phyloP scores from a whole-genome alignment of 73 alveolate genomes.

The Paraurostyla sp. region DNA sequence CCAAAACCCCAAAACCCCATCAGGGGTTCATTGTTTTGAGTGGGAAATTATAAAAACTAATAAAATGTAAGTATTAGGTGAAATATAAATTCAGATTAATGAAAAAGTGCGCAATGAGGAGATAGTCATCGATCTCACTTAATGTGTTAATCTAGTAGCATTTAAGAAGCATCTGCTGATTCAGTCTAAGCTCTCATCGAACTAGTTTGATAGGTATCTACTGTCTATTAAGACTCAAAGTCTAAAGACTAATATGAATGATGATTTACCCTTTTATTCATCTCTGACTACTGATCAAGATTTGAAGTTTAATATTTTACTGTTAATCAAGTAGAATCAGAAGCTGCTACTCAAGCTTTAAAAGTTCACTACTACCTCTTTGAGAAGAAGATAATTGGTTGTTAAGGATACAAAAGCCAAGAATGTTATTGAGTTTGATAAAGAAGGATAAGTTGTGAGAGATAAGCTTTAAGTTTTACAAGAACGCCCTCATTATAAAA shows the following conservation, averaged over 20 bases:
- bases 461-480: slow-evolving; percentile 28
- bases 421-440: slow-evolving; percentile 34
- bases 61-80: slow-evolving; percentile 8
- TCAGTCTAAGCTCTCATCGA: background rate
- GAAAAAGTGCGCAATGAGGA: background rate
- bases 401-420: background rate
- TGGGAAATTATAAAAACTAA: background rate
- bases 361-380: background rate
- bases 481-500: slow-evolving; percentile 36
- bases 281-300: background rate
- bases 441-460: slow-evolving; percentile 27
- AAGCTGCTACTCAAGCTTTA: background rate
- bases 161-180: slow-evolving; percentile 32
- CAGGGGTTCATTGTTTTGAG: background rate
- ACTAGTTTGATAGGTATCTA: slow-evolving; percentile 4
- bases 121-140: background rate
- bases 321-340: background rate
- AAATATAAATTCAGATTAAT: background rate
- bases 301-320: background rate
- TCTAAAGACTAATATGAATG: background rate
- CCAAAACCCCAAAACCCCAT: slow-evolving; percentile 55
- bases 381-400: background rate
- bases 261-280: background rate
- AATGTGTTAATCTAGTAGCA: background rate
- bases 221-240: background rate